Conservation (phyloP, 208 protist species). For the Leishmania mexicana region DNA sequence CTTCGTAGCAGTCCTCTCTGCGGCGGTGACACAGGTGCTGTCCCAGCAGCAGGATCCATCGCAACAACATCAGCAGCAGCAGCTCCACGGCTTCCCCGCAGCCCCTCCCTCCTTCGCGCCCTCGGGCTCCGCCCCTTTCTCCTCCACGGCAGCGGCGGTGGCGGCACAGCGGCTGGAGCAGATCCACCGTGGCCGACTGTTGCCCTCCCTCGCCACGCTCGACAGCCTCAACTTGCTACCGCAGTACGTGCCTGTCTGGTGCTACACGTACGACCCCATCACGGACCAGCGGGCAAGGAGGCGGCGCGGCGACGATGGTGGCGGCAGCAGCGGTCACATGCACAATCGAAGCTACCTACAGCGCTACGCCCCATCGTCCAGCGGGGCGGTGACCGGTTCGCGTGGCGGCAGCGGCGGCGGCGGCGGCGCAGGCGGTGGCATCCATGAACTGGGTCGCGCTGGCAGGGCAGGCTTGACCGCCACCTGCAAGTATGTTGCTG, state of each 20-base stretch:
- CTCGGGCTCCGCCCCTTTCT: not conserved
- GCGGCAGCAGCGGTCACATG: not conserved
- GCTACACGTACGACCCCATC: conserved; percentile 37
- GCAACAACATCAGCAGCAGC: not conserved
- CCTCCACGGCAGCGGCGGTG: not conserved
- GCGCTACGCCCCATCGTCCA: conserved; percentile 14
- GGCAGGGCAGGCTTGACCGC: conserved; percentile 12
- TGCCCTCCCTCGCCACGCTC: conserved; percentile 34
- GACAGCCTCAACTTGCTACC: conserved; percentile 23
- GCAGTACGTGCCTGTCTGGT: conserved; percentile 32
- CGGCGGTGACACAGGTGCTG: conserved; percentile 8
- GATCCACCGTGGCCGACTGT: conserved; percentile 15
- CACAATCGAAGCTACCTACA: conserved; percentile 18
- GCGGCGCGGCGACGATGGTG: not conserved
- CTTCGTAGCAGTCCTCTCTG: conserved; percentile 20
- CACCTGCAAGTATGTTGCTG: conserved; percentile 4
- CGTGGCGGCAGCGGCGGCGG: conserved; percentile 1
- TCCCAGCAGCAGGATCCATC: not conserved
- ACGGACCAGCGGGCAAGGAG: not conserved
- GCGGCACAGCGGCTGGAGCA: conserved; percentile 20
- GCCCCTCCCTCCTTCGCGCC: not conserved
- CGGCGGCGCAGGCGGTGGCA: conserved; percentile 3
- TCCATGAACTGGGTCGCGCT: conserved; percentile 4
- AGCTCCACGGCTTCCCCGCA: not conserved
- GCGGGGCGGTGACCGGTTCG: not conserved